Percentiles rank a stretch among this genome's conserved stretches.
Conservation (phyloP, 257 asterid genomes). For the Nicotiana attenuata region DNA sequence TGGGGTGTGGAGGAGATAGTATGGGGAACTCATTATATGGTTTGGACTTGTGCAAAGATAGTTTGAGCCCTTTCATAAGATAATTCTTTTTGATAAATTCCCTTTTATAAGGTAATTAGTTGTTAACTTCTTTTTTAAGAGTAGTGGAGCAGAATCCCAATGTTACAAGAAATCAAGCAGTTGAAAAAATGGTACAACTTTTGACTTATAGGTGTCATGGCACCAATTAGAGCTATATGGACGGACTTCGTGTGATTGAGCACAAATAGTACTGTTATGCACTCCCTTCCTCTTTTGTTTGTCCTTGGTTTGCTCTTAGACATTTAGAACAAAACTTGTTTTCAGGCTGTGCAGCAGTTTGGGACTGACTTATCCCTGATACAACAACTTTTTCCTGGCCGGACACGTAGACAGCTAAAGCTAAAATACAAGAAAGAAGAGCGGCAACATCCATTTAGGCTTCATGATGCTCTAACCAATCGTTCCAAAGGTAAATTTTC, state of each 20-base stretch:
- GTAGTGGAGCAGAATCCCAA: neutral
- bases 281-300: neutral
- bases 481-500: slow-evolving; percentile 48
- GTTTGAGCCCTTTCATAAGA: neutral
- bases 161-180: neutral
- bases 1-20: neutral
- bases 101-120: neutral
- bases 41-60: neutral
- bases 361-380: slow-evolving; percentile 88
- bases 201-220: neutral
- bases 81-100: neutral
- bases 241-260: slow-evolving; percentile 6
- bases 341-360: slow-evolving; percentile 70
- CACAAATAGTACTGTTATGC: neutral
- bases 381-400: slow-evolving; percentile 78
- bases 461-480: slow-evolving; percentile 67
- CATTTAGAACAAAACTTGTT: neutral
- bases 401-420: slow-evolving; percentile 59
- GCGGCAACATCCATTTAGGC: slow-evolving; percentile 61
- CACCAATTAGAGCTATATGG: neutral
- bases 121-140: neutral
- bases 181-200: neutral
- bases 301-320: neutral
- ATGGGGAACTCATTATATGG: neutral
- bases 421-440: slow-evolving; percentile 85